Evolutionary conservation across 2,329 filamentous ascomycete genomes (phyloP), one percentile per base, ranked within the genome.

Genomic region (Diaporthe citriasiana): DNA sequence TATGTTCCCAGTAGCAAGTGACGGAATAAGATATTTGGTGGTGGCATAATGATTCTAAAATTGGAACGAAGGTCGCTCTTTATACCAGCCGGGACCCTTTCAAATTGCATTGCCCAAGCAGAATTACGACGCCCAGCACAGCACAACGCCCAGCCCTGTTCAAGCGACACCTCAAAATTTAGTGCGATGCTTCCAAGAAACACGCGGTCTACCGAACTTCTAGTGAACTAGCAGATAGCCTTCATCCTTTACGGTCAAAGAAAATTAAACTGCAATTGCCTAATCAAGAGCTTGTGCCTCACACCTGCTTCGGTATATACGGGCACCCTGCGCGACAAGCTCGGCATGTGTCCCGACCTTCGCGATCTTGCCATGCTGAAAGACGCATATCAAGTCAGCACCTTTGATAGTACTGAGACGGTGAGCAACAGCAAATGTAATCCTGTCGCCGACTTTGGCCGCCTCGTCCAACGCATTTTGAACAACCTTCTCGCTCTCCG

Each of bases 371-470:
- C 78, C 76, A 22, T 27, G 17, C 22, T 78, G 81, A 71, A 85
- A 80, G 30, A 85, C 83, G 7, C 84, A 81, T 22, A 84, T 84
- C 47, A 83, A 82, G 72, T 84, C 82, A 0, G 84, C 83, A 50
- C 82, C 82, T 71, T 84, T 82, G 50, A 87, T 82, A 0, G 91
- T 91, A 38, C 88, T 90, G 0, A 91, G 83, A 83, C 90, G 27
- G 80, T 92, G 90, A 0, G 92, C 91, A 73, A 93, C 92, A 51
- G 92, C 87, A 40, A 94, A 89, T 0, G 90, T 93, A 0, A 92
- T 93, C 25, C 91, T 85, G 35, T 88, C 87, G 55, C 86, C 83
- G 0, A 89, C 89, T 0, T 92, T 85, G 25, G 55, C 33, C 30
- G 42, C 42, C 22, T 50, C 60, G 9, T 65, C 63, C 22, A 74